Evolutionary conservation across 139 green algal genomes (phyloP).

Genomic region (Zygnema circumcarinatum): DNA sequence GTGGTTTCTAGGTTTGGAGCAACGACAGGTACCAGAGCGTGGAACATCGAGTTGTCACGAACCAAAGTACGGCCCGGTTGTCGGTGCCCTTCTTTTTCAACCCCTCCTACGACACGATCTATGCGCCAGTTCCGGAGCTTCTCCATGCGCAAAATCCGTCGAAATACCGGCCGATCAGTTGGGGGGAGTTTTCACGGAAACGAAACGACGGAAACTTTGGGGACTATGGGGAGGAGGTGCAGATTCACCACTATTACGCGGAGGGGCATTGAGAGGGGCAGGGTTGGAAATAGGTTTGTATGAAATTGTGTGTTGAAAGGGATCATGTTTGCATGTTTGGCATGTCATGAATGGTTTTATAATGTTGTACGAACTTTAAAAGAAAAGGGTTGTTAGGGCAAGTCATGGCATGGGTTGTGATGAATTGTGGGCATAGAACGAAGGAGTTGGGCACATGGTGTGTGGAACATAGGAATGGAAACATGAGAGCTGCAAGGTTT

Average conservation of each 20-base stretch:
- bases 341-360: no score
- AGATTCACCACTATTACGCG: conserved; percentile 66
- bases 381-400: no score
- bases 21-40: conserved; percentile 62
- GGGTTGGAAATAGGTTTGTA: no score
- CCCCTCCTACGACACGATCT: conserved; percentile 51
- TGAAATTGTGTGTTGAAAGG: no score
- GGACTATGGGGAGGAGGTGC: conserved; percentile 68
- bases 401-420: no score
- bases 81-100: conserved; percentile 69
- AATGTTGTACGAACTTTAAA: no score
- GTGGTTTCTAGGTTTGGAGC: conserved; percentile 26
- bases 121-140: conserved; percentile 28
- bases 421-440: no score
- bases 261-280: not conserved
- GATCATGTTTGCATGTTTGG: no score
- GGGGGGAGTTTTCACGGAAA: conserved; percentile 59
- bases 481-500: no score
- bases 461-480: no score
- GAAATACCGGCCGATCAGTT: conserved; percentile 63
- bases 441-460: no score
- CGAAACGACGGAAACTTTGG: conserved; percentile 63
- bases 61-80: conserved; percentile 44
- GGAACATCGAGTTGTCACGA: conserved; percentile 64
- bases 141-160: conserved; percentile 4